Evolutionary conservation across 1,284 basidiomycete species (phyloP).

Genomic region (Cryptococcus floricola): DNA sequence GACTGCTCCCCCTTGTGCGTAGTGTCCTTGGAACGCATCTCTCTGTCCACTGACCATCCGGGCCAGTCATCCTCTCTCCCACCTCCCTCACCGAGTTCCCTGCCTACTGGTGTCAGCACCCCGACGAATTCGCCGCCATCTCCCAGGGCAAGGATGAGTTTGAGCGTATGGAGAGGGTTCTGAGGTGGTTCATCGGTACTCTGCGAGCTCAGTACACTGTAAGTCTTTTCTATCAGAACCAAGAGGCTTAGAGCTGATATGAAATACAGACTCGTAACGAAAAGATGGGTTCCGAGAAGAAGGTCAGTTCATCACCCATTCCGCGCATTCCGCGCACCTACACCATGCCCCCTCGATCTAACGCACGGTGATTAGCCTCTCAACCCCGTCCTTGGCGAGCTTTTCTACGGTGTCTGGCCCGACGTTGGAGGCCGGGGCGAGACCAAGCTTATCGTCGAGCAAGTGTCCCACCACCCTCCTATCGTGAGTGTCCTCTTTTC

Average conservation of each 20-base stretch:
- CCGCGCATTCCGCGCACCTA: not conserved
- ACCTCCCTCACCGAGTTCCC: conserved; percentile 71
- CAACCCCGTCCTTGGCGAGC: conserved; percentile 92
- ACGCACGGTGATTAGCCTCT: conserved; percentile 56
- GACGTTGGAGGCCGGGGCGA: conserved; percentile 73
- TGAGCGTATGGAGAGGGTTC: conserved; percentile 67
- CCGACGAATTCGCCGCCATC: conserved; percentile 76
- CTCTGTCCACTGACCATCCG: not conserved
- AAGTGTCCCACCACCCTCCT: conserved; percentile 92
- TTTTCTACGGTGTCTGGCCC: conserved; percentile 92
- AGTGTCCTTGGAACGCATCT: too few relatives aligned
- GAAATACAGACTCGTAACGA: conserved; percentile 67
- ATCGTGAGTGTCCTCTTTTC: conserved; percentile 51
- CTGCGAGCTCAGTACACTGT: conserved; percentile 89
- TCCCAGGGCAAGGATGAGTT: conserved; percentile 68
- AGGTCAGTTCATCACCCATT: conserved; percentile 45
- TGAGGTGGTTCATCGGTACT: conserved; percentile 90
- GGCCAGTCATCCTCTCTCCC: conserved; percentile 71
- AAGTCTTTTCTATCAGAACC: conserved; percentile 16
- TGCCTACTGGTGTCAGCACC: conserved; percentile 90
- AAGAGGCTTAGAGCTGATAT: not conserved
- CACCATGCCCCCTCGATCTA: too few relatives aligned
- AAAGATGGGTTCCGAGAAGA: conserved; percentile 94
- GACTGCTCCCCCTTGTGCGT: conserved; percentile 71
- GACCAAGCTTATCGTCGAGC: conserved; percentile 85